Evolutionary conservation across 768 basidiomycete genomes (phyloP).

Genomic region (Suillus weaverae): DNA sequence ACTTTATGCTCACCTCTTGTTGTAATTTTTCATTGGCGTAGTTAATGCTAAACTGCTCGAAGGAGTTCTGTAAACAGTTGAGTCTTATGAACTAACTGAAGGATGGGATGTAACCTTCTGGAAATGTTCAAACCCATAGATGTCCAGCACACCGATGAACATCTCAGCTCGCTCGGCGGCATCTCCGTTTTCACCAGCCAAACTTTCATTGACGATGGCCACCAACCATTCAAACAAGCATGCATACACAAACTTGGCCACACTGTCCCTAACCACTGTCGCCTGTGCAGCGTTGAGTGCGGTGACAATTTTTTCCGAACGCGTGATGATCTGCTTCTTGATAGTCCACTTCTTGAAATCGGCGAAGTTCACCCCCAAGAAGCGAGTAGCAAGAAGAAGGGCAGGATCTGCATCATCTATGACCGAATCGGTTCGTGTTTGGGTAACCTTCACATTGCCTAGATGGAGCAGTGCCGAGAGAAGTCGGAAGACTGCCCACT

Average conservation of each 20-base stretch:
- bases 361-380: slow-evolving; percentile 83
- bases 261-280: slow-evolving; percentile 91
- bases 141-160: slow-evolving; percentile 99
- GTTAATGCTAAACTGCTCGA: slow-evolving; percentile 99
- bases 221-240: slow-evolving; percentile 99
- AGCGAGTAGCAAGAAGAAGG: slow-evolving; percentile 78
- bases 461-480: slow-evolving; percentile 92
- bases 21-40: slow-evolving; percentile 98
- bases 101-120: slow-evolving; percentile 62
- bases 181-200: slow-evolving; percentile 93
- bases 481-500: slow-evolving; percentile 96
- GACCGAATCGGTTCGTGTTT: slow-evolving; percentile 75
- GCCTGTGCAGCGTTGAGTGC: slow-evolving; percentile 85
- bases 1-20: slow-evolving; percentile 71
- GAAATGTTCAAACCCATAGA: slow-evolving; percentile 97
- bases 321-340: slow-evolving; percentile 95
- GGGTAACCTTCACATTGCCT: slow-evolving; percentile 94
- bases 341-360: slow-evolving; percentile 99
- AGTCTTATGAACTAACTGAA: slow-evolving; percentile 9
- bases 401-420: slow-evolving; percentile 84
- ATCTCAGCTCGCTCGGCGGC: slow-evolving; percentile 90
- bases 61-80: slow-evolving; percentile 60
- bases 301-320: slow-evolving; percentile 94
- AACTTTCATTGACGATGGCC: slow-evolving; percentile 93
- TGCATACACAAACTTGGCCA: slow-evolving; percentile 98